Conservation (phyloP, 345 rosid species). For the Salix arbutifolia region DNA sequence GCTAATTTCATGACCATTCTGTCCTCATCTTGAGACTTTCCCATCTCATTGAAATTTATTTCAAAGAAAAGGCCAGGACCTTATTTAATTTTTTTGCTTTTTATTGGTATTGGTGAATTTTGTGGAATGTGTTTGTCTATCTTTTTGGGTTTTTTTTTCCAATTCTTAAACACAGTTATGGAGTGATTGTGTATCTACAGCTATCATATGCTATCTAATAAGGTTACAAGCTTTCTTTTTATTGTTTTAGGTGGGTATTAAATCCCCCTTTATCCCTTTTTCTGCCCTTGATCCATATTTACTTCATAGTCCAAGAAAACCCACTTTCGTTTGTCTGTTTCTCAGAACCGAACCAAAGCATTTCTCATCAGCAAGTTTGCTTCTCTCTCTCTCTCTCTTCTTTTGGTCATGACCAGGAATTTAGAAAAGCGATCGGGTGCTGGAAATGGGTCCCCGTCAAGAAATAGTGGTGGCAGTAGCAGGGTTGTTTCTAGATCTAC, state of each 20-base stretch:
- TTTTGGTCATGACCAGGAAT: slow-evolving; percentile 46
- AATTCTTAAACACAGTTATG: background rate
- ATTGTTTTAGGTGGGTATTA: slow-evolving; percentile 19
- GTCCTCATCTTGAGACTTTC: slow-evolving; percentile 6
- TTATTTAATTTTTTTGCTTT: background rate
- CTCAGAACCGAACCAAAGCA: background rate
- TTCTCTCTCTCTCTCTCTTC: background rate
- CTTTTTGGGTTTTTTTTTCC: background rate
- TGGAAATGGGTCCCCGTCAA: slow-evolving; percentile 49
- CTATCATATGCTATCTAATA: background rate
- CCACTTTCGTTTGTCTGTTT: background rate
- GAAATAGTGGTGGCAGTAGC: slow-evolving; percentile 29
- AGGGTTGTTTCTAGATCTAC: slow-evolving; percentile 52
- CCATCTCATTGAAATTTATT: background rate
- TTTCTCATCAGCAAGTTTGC: slow-evolving; percentile 7
- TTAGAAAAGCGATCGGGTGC: slow-evolving; percentile 43
- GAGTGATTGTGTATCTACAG: background rate
- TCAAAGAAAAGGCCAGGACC: background rate
- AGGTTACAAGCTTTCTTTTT: slow-evolving; percentile 7
- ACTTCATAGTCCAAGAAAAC: background rate
- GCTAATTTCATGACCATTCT: slow-evolving; percentile 4
- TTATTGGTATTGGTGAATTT: background rate
- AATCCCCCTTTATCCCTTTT: background rate
- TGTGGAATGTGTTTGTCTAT: background rate
- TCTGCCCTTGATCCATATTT: background rate